Conservation (phyloP, 768 basidiomycete genomes). For the Russula earlei region DNA sequence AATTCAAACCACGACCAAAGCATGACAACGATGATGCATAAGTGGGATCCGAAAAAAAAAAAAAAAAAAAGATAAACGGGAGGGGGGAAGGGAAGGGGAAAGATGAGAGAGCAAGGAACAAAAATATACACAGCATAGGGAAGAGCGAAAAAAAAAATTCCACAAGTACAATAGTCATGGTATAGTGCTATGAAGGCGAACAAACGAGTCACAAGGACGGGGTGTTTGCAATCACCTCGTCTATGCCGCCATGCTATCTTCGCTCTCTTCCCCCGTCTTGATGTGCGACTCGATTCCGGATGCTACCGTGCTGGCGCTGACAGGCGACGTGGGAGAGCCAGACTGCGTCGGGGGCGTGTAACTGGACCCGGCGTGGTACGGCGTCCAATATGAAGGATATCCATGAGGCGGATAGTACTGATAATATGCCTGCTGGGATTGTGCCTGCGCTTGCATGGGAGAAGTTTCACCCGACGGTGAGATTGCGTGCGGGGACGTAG, state of each 20-base stretch:
- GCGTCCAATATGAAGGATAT: constrained; percentile 18
- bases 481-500: not conserved
- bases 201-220: not conserved
- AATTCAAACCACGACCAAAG: not conserved
- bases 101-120: not conserved
- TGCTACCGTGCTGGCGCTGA: constrained; percentile 13
- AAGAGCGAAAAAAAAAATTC: not conserved
- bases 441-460: not conserved
- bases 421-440: constrained; percentile 15
- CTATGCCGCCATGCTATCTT: constrained; percentile 11
- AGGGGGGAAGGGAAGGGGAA: not conserved
- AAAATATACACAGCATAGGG: constrained; percentile 1
- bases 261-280: constrained; percentile 15
- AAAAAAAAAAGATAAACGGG: not conserved
- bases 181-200: not conserved
- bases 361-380: constrained; percentile 1
- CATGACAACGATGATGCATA: constrained; percentile 1
- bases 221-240: not conserved
- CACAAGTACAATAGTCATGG: constrained; percentile 8
- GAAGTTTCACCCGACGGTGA: constrained; percentile 6
- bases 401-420: constrained; percentile 17
- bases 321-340: constrained; percentile 14
- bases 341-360: constrained; percentile 11
- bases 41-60: not conserved
- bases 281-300: constrained; percentile 16